Conservation (phyloP, 352 stramenopile species). For the Globisporangium recalcitrans region DNA sequence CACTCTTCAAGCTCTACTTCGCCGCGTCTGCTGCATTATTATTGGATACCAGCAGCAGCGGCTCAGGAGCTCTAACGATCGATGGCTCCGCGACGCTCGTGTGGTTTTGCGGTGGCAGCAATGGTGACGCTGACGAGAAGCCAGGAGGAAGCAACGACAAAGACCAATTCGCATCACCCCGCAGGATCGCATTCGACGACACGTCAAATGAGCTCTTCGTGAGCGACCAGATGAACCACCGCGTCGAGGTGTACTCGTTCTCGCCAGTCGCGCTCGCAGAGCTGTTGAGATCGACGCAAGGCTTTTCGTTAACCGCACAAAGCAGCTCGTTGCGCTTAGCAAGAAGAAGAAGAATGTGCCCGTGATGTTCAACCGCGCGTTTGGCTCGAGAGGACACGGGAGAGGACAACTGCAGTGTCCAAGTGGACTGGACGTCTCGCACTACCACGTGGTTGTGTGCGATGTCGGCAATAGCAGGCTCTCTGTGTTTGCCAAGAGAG, state of each 20-base stretch:
- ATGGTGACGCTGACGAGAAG: background rate
- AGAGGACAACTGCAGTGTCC: constrained; percentile 36
- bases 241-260: constrained; percentile 43
- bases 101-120: constrained; percentile 2
- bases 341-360: constrained; percentile 5
- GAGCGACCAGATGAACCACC: constrained; percentile 47
- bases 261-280: constrained; percentile 9
- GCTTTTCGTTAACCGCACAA: background rate
- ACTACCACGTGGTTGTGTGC: constrained; percentile 65
- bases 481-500: constrained; percentile 50
- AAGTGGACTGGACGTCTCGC: constrained; percentile 44
- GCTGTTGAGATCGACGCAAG: background rate
- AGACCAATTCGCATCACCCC: constrained; percentile 10
- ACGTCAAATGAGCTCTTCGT: constrained; percentile 52
- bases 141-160: background rate
- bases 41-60: background rate
- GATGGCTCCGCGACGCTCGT: background rate
- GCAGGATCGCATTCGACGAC: constrained; percentile 44
- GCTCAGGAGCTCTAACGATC: background rate
- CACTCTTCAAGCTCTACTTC: constrained; percentile 32
- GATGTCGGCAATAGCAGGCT: constrained; percentile 51
- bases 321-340: background rate
- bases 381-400: constrained; percentile 28
- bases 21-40: background rate
- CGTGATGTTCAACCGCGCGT: constrained; percentile 17